A percentile compares a stretch with the other conserved stretches of the same genome.
These are phyloP conservation scores for Primulina eburnea DNA, from an alignment of 257 asterid species.

Conservation along the genomic window DNA sequence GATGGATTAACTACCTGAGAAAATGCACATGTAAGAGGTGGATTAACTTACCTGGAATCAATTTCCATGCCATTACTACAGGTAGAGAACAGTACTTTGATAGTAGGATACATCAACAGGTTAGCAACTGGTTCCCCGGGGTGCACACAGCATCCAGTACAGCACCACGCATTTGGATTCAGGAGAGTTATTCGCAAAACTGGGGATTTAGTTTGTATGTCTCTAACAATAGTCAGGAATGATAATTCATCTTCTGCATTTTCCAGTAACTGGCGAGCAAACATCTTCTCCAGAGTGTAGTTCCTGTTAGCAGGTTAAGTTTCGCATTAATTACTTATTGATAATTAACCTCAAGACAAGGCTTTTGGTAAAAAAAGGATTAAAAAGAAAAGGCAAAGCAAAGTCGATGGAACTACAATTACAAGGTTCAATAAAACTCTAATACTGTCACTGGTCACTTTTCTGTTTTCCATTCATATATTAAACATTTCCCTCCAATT, in stretches of 20 bases:
- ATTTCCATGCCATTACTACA: conserved; percentile 36
- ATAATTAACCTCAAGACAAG: conserved; percentile 10
- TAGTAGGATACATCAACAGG: conserved; percentile 52
- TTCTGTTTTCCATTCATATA: too few species aligned
- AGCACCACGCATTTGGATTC: conserved; percentile 80
- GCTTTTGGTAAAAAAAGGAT: background rate
- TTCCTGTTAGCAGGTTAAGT: conserved; percentile 40
- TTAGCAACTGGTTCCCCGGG: conserved; percentile 43
- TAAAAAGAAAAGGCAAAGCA: background rate
- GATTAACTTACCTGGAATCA: conserved; percentile 52
- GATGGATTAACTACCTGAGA: background rate
- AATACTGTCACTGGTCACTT: too few species aligned
- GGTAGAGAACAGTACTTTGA: conserved; percentile 66
- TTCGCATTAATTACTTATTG: conserved; percentile 13
- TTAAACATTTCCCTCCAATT: too few species aligned
- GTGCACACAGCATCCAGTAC: conserved; percentile 45
- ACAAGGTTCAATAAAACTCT: too few species aligned
- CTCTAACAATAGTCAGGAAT: conserved; percentile 75
- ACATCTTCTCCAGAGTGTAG: conserved; percentile 71
- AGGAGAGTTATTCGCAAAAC: conserved; percentile 67
- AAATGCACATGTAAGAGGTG: background rate
- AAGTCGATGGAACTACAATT: background rate
- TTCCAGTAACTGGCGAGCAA: conserved; percentile 68
- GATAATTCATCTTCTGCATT: conserved; percentile 83
- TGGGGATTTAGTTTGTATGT: conserved; percentile 55